Percentiles rank a stretch among this genome's conserved stretches.
These are phyloP conservation scores for Trametes sp. DNA, from an alignment of 1,284 basidiomycete genomes.

Conservation along the genomic window DNA sequence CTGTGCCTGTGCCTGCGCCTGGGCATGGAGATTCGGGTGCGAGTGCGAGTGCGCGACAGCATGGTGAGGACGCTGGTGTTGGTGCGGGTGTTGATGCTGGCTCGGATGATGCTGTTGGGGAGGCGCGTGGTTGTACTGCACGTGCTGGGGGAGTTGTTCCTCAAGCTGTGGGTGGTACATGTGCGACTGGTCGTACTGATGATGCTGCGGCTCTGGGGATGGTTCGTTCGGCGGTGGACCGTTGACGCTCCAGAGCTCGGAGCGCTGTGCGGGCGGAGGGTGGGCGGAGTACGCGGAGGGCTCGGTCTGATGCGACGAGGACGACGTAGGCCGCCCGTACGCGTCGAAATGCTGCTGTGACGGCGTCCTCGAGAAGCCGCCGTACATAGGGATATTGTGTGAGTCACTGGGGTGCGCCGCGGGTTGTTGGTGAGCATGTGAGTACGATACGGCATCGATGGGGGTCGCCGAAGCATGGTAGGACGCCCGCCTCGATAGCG, in stretches of 20 bases:
- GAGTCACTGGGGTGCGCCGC: neutral
- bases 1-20: neutral
- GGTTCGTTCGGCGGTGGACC: slow-evolving; percentile 3
- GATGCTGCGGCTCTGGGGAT: slow-evolving; percentile 7
- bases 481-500: slow-evolving; percentile 6
- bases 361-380: slow-evolving; percentile 20
- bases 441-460: neutral
- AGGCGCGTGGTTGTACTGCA: slow-evolving; percentile 3
- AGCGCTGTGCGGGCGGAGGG: slow-evolving; percentile 15
- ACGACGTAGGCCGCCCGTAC: slow-evolving; percentile 3
- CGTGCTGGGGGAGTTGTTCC: slow-evolving; percentile 6
- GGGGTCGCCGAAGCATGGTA: slow-evolving; percentile 13
- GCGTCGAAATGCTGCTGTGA: slow-evolving; percentile 16
- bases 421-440: neutral
- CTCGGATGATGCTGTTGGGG: slow-evolving; percentile 1
- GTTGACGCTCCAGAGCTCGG: slow-evolving; percentile 30
- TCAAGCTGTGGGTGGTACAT: slow-evolving; percentile 4
- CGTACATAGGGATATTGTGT: slow-evolving; percentile 30
- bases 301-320: slow-evolving; percentile 5
- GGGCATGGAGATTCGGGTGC: neutral
- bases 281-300: slow-evolving; percentile 13
- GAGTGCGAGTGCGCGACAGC: neutral
- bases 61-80: slow-evolving; percentile 1
- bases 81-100: no score
- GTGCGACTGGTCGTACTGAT: neutral